These are phyloP conservation scores for Penicillium bialowiezense DNA, from an alignment of 495 filamentous ascomycete species.

Conservation along the genomic window DNA sequence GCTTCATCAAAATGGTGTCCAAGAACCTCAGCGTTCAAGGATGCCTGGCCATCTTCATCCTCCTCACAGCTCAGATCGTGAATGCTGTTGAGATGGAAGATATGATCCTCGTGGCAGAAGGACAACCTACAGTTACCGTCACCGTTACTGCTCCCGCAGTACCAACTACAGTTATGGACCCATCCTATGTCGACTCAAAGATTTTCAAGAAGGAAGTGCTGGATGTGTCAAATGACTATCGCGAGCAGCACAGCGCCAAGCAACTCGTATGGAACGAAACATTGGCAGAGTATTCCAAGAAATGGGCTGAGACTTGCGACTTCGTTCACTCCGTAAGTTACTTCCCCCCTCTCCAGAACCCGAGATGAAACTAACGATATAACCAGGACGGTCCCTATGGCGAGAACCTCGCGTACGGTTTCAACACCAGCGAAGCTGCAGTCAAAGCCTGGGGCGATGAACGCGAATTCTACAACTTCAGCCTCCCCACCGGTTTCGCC, in stretches of 20 bases:
- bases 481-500: slow-evolving; percentile 49
- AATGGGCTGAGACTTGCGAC: slow-evolving; percentile 52
- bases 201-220: slow-evolving; percentile 59
- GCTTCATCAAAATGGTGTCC: background rate
- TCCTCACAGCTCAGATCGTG: background rate
- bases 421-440: slow-evolving; percentile 53
- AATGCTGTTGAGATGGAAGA: background rate
- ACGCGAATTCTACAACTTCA: slow-evolving; percentile 55
- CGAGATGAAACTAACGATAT: slow-evolving; percentile 1
- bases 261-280: slow-evolving; percentile 64
- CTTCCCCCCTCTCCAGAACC: background rate
- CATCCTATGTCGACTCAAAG: slow-evolving; percentile 47
- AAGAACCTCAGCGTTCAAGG: background rate
- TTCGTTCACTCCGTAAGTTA: slow-evolving; percentile 60
- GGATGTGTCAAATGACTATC: slow-evolving; percentile 66
- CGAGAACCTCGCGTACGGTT: slow-evolving; percentile 76
- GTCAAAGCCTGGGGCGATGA: slow-evolving; percentile 71
- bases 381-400: slow-evolving; percentile 62
- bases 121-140: slow-evolving; percentile 5
- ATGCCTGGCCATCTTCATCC: slow-evolving; percentile 2
- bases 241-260: slow-evolving; percentile 59
- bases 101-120: background rate
- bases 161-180: slow-evolving; percentile 26
- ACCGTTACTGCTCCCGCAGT: slow-evolving; percentile 23
- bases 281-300: slow-evolving; percentile 51